Conservation (phyloP, 2,329 filamentous ascomycete species). For the Neofusicoccum ribis region DNA sequence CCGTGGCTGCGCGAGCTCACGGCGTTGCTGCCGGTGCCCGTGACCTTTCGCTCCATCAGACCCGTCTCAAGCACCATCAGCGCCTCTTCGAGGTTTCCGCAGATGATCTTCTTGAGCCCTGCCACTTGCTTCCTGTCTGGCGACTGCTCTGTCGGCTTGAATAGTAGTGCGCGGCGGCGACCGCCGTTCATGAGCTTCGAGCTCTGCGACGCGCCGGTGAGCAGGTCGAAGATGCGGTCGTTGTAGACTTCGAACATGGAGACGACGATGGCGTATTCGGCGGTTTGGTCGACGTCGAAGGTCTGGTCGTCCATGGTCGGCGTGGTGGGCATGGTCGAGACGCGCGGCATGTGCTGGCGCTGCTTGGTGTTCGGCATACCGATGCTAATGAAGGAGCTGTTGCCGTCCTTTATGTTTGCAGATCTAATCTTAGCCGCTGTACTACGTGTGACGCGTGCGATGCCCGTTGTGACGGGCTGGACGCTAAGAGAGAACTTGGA, state of each 20-base stretch:
- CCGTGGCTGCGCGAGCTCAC: conserved; percentile 90
- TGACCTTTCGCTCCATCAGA: conserved; percentile 80
- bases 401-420: conserved; percentile 51
- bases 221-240: conserved; percentile 91
- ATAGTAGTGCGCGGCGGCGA: conserved; percentile 78
- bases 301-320: conserved; percentile 64
- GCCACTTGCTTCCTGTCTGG: conserved; percentile 93
- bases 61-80: conserved; percentile 88
- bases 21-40: conserved; percentile 90
- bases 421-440: conserved; percentile 29
- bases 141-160: conserved; percentile 87
- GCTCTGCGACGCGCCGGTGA: conserved; percentile 63
- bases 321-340: conserved; percentile 68
- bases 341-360: conserved; percentile 64
- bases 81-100: conserved; percentile 77
- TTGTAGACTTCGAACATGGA: conserved; percentile 99
- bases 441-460: conserved; percentile 30
- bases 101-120: conserved; percentile 86
- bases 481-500: conserved; percentile 23
- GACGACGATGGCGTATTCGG: conserved; percentile 84
- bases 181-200: conserved; percentile 49
- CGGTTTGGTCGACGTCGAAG: conserved; percentile 66
- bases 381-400: conserved; percentile 53
- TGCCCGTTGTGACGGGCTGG: conserved; percentile 34
- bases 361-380: conserved; percentile 46